Evolutionary conservation across 225 moss, liverwort and hornwort species (phyloP), one percentile per base, ranked within the genome.

Genomic region (Physcomitrellopsis africana): DNA sequence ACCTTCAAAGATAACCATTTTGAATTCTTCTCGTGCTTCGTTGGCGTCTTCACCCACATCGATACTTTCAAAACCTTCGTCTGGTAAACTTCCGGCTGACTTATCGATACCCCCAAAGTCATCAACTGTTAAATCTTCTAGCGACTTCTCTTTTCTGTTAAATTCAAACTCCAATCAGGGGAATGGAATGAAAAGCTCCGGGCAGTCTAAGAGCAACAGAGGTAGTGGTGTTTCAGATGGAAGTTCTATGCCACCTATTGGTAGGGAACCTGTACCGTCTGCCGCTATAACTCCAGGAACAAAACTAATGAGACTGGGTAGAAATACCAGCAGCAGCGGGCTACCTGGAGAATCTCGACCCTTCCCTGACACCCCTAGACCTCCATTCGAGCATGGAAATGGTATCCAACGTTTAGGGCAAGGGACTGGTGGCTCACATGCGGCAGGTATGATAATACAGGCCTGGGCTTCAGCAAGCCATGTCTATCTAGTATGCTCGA

Each of bases 111-210:
- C 71, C 60, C 20, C 76, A 58, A 88, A 85, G 76, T 56, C 83
- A 47, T 78, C 60, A 29, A 73, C 83, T 72, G 55, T 67, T 23
- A 88, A 85, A 24, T 64, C 69, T 41, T 65, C 78, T 27, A 59
- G 78, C 24, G 85, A 88, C 24, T 76, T 83, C 17, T 83, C 88
- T 57, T 88, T 85, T 57, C 58, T 88, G 63, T 65, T 85, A 19
- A 88, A 82, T 66, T 72, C 88, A 14, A 88, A 70, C 52, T 81
- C 83, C 48, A 85, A 80, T 63, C 80, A 76, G 83, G 88, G 88
- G 51, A 83, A 79, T 78, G 76, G 64, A 41, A 29, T 68, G 59
- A 88, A 88, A 76, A 70, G 61, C 22, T 20, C 67, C 45, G 85
- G 80, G 49, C 82, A 80, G 27, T 62, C 66, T 32, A 88, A 88